These are phyloP conservation scores for Camelina hispida DNA, from an alignment of 345 rosid species.

Conservation along the genomic window DNA sequence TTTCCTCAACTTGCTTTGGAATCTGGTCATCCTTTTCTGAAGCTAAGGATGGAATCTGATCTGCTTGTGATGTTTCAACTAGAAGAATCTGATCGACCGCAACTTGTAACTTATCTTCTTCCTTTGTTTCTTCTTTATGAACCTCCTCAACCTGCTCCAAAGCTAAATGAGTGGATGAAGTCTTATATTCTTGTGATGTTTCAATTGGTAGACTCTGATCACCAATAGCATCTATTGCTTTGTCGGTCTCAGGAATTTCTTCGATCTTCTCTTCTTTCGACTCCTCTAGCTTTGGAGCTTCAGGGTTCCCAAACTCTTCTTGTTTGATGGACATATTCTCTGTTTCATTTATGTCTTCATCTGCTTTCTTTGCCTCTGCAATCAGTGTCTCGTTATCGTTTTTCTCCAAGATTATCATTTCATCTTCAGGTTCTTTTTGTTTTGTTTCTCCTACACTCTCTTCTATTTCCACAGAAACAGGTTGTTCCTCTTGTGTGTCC, in stretches of 20 bases:
- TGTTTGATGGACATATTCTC: constrained; percentile 6
- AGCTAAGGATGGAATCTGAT: constrained; percentile 23
- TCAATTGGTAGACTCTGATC: constrained; percentile 9
- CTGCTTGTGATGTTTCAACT: background rate
- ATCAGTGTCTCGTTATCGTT: constrained; percentile 11
- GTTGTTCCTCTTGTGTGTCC: background rate
- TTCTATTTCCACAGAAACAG: background rate
- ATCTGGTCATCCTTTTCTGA: constrained; percentile 5
- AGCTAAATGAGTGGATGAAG: background rate
- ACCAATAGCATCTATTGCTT: constrained; percentile 20
- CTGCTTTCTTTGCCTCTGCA: constrained; percentile 25
- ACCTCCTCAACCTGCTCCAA: background rate
- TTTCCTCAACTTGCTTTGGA: background rate
- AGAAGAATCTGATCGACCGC: constrained; percentile 17
- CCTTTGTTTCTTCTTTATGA: too few species aligned
- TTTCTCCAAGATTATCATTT: background rate
- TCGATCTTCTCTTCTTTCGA: constrained; percentile 31
- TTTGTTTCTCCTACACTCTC: constrained; percentile 15
- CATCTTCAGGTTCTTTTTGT: constrained; percentile 24
- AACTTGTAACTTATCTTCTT: background rate
- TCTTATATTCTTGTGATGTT: background rate
- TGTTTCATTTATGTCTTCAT: constrained; percentile 19
- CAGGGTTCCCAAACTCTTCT: constrained; percentile 11
- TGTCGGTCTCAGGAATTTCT: constrained; percentile 3
- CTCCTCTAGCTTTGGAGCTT: constrained; percentile 27